Evolutionary conservation across 805 yeast genomes (phyloP).

Genomic region (Metschnikowia vanudenii): DNA sequence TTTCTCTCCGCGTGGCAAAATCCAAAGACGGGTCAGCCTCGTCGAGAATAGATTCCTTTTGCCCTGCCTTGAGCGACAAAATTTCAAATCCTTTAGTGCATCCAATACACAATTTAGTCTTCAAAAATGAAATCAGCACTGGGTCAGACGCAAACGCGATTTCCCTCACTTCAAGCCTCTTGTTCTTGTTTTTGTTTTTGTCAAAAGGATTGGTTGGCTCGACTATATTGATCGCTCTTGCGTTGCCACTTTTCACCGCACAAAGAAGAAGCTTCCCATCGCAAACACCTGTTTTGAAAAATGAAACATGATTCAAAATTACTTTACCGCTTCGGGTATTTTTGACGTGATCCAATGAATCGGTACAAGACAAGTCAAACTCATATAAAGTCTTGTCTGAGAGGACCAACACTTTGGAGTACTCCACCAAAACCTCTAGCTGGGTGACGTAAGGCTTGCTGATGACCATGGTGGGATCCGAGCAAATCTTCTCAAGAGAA

Average conservation of each 20-base stretch:
- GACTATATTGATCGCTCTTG: constrained; percentile 78
- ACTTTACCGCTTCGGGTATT: constrained; percentile 69
- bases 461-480: constrained; percentile 74
- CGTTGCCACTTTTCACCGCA: constrained; percentile 79
- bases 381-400: constrained; percentile 80
- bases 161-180: constrained; percentile 68
- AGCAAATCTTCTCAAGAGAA: constrained; percentile 50
- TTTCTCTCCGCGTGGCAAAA: constrained; percentile 80
- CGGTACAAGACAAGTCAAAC: constrained; percentile 59
- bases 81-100: constrained; percentile 97
- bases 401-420: constrained; percentile 74
- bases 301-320: constrained; percentile 81
- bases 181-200: constrained; percentile 60
- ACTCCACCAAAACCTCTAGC: constrained; percentile 88
- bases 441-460: constrained; percentile 78
- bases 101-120: constrained; percentile 88
- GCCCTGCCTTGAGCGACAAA: constrained; percentile 78
- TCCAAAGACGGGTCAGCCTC: constrained; percentile 98
- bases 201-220: constrained; percentile 81
- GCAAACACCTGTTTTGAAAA: constrained; percentile 91
- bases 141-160: constrained; percentile 86
- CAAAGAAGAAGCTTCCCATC: constrained; percentile 85
- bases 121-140: constrained; percentile 84
- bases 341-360: constrained; percentile 46
- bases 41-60: constrained; percentile 85